phyloP scores from a whole-genome alignment of 2,329 filamentous ascomycete species.

The Rutstroemia sp. region DNA sequence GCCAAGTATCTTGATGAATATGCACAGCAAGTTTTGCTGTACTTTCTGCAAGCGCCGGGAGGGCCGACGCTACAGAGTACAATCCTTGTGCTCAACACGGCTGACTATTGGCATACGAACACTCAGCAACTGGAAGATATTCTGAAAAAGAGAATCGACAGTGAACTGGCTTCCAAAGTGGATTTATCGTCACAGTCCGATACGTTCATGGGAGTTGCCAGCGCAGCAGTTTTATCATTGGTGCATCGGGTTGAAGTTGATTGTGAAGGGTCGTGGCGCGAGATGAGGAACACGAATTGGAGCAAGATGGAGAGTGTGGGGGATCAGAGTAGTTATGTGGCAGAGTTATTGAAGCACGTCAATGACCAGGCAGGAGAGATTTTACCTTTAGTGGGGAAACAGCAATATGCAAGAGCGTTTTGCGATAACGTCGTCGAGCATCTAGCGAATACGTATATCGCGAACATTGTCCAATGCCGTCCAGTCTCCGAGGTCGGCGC shows the following conservation, averaged over 20 bases:
- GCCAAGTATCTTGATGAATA: conserved; percentile 95
- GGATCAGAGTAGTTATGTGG: conserved; percentile 89
- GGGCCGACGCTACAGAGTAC: conserved; percentile 64
- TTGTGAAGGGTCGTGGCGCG: conserved; percentile 83
- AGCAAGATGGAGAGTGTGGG: conserved; percentile 86
- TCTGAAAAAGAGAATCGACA: conserved; percentile 83
- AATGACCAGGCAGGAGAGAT: conserved; percentile 69
- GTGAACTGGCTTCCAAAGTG: conserved; percentile 65
- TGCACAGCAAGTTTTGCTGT: conserved; percentile 81
- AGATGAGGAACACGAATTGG: conserved; percentile 97
- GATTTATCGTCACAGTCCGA: conserved; percentile 92
- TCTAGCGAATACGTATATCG: conserved; percentile 70
- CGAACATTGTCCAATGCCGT: conserved; percentile 78
- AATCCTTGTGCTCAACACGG: conserved; percentile 86
- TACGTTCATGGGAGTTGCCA: conserved; percentile 90
- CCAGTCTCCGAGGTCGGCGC: conserved; percentile 91
- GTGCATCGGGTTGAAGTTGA: conserved; percentile 77
- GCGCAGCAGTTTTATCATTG: conserved; percentile 73
- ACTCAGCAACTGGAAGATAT: conserved; percentile 91
- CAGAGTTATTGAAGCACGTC: conserved; percentile 68
- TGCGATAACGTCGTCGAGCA: conserved; percentile 94
- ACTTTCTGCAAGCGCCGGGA: conserved; percentile 46
- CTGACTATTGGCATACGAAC: conserved; percentile 94
- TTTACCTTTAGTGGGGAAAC: conserved; percentile 72
- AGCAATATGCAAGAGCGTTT: conserved; percentile 89